Conservation (phyloP, 2,329 filamentous ascomycete genomes). For the Pestalotiopsis sp. region DNA sequence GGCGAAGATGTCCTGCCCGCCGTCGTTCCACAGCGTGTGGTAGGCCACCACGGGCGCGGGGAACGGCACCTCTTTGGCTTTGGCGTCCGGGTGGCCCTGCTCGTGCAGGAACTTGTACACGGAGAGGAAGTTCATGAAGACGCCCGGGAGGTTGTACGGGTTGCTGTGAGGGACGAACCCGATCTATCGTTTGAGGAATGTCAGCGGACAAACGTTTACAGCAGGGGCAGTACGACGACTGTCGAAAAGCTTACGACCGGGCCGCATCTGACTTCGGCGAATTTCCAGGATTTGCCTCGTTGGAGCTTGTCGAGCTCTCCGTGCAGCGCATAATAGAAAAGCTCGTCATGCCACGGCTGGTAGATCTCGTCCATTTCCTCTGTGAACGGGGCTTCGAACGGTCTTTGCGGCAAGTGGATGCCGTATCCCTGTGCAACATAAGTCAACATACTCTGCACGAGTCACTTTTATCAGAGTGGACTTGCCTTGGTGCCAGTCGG, state of each 20-base stretch:
- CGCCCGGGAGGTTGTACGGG: background rate
- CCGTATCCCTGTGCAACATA: background rate
- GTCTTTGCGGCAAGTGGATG: conserved; percentile 3
- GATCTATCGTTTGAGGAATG: background rate
- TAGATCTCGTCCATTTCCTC: conserved; percentile 4
- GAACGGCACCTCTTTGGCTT: background rate
- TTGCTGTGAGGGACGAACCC: conserved; percentile 11
- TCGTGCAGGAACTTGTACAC: conserved; percentile 11
- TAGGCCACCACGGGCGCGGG: background rate
- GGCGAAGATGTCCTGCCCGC: conserved; percentile 9
- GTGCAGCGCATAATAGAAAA: conserved; percentile 13
- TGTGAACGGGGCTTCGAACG: conserved; percentile 9
- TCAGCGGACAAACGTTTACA: background rate
- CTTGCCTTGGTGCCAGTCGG: conserved; percentile 5
- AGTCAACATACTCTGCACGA: background rate
- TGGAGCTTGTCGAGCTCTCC: conserved; percentile 9
- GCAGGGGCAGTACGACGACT: background rate
- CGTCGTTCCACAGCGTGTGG: background rate
- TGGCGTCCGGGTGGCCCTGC: conserved; percentile 2
- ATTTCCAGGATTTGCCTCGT: conserved; percentile 10
- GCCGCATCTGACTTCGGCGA: conserved; percentile 10
- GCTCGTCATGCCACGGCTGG: conserved; percentile 11
- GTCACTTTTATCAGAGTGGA: background rate
- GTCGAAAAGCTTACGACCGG: background rate
- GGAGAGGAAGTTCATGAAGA: conserved; percentile 7